Percentiles rank a stretch among this genome's conserved stretches.
Evolutionary conservation across 2,329 filamentous ascomycete species (phyloP).

Genomic region (Cladosporium colombiae): DNA sequence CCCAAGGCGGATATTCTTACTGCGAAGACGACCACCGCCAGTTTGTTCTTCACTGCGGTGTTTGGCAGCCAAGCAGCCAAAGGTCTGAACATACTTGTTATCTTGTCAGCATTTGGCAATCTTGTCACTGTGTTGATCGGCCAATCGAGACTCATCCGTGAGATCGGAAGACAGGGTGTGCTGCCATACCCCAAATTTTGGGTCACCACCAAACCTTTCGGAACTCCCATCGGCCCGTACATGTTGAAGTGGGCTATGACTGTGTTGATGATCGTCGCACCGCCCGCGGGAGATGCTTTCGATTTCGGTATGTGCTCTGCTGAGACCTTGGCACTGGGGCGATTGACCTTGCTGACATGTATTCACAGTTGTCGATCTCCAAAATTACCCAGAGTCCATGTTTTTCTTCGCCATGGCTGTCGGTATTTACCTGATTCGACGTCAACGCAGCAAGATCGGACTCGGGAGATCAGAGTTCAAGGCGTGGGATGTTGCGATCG

Average conservation of each 20-base stretch:
- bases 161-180: slow-evolving; percentile 63
- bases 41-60: slow-evolving; percentile 60
- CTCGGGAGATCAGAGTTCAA: slow-evolving; percentile 55
- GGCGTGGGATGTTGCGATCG: slow-evolving; percentile 59
- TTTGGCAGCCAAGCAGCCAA: slow-evolving; percentile 56
- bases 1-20: slow-evolving; percentile 47
- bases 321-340: not conserved
- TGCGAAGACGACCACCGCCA: slow-evolving; percentile 47
- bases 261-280: slow-evolving; percentile 60
- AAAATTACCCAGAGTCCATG: slow-evolving; percentile 58
- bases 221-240: slow-evolving; percentile 63
- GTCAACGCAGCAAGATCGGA: slow-evolving; percentile 53
- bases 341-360: not conserved
- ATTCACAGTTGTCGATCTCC: slow-evolving; percentile 40
- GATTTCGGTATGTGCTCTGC: slow-evolving; percentile 48
- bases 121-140: slow-evolving; percentile 58
- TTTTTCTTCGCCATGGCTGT: slow-evolving; percentile 60
- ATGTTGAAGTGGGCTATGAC: slow-evolving; percentile 60
- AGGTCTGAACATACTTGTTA: slow-evolving; percentile 59
- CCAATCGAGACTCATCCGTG: slow-evolving; percentile 58
- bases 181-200: slow-evolving; percentile 62
- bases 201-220: slow-evolving; percentile 64
- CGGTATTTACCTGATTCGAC: slow-evolving; percentile 61
- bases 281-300: slow-evolving; percentile 63
- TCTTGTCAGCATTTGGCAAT: slow-evolving; percentile 61